Conservation (phyloP, 495 filamentous ascomycete genomes). For the Hypoxylon crocopeplum region DNA sequence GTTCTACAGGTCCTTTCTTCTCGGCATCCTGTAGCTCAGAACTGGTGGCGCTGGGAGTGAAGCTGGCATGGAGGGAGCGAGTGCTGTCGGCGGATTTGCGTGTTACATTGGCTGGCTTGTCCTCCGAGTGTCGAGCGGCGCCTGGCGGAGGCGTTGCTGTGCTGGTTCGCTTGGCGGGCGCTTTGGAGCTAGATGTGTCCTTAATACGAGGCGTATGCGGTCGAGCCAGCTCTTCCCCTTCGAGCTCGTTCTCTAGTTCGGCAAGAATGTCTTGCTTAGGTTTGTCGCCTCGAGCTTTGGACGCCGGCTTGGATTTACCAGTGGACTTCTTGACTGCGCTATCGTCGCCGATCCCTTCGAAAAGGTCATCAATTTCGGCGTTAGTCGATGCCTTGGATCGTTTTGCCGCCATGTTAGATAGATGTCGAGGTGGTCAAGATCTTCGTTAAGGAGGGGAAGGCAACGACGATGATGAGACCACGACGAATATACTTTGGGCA, state of each 20-base stretch:
- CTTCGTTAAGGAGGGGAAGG: slow-evolving; percentile 12
- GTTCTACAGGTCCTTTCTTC: slow-evolving; percentile 50
- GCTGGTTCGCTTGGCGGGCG: slow-evolving; percentile 62
- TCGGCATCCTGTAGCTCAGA: slow-evolving; percentile 61
- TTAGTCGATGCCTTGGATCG: slow-evolving; percentile 61
- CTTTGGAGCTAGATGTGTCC: slow-evolving; percentile 60
- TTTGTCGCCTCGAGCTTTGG: slow-evolving; percentile 55
- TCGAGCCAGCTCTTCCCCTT: slow-evolving; percentile 69
- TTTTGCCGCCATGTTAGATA: slow-evolving; percentile 50
- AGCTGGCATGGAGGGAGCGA: slow-evolving; percentile 67
- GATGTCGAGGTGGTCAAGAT: slow-evolving; percentile 1
- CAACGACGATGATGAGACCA: neutral
- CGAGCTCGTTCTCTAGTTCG: slow-evolving; percentile 79
- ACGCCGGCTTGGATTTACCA: slow-evolving; percentile 54
- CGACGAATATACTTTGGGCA: neutral
- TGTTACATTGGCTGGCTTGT: slow-evolving; percentile 45
- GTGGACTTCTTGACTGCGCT: slow-evolving; percentile 48
- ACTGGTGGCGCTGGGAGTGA: slow-evolving; percentile 57
- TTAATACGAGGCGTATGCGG: slow-evolving; percentile 84
- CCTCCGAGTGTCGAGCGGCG: slow-evolving; percentile 66
- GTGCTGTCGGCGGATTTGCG: slow-evolving; percentile 80
- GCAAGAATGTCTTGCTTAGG: slow-evolving; percentile 76
- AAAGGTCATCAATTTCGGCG: slow-evolving; percentile 83
- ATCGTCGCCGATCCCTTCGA: slow-evolving; percentile 72
- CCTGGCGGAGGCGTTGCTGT: slow-evolving; percentile 61